Conservation (phyloP, 306 rosid species). For the Cucurbita argyrosperma region DNA sequence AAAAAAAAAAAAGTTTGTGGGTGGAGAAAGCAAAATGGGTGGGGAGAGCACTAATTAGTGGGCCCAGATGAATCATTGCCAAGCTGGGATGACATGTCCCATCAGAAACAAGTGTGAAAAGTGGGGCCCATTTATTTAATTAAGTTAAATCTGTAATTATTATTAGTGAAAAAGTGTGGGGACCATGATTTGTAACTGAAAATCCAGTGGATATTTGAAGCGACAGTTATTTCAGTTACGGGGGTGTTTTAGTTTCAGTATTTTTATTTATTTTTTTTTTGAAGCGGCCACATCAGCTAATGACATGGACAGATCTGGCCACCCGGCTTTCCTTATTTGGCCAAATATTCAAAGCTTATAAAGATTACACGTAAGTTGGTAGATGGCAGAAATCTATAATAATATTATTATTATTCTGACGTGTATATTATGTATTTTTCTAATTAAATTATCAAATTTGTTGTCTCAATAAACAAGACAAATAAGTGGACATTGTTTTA, state of each 20-base stretch:
- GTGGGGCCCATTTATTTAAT: neutral
- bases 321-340: neutral
- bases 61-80: constrained; percentile 51
- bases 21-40: constrained; percentile 31
- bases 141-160: neutral
- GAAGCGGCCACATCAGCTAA: neutral
- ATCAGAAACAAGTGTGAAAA: constrained; percentile 8
- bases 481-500: neutral
- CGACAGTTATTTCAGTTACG: constrained; percentile 3
- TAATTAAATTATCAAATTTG: neutral
- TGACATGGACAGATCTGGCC: neutral
- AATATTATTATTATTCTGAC: neutral
- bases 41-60: constrained; percentile 52
- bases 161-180: neutral
- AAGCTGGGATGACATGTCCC: constrained; percentile 20
- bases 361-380: neutral
- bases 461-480: neutral
- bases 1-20: constrained; percentile 10
- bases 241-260: neutral
- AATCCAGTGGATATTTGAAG: neutral
- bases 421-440: neutral
- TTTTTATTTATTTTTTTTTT: neutral
- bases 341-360: neutral
- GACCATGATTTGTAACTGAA: constrained; percentile 4
- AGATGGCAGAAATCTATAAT: neutral